Base-by-base conservation (phyloP, 805 yeast species). In the Komagataella pastoris region DNA sequence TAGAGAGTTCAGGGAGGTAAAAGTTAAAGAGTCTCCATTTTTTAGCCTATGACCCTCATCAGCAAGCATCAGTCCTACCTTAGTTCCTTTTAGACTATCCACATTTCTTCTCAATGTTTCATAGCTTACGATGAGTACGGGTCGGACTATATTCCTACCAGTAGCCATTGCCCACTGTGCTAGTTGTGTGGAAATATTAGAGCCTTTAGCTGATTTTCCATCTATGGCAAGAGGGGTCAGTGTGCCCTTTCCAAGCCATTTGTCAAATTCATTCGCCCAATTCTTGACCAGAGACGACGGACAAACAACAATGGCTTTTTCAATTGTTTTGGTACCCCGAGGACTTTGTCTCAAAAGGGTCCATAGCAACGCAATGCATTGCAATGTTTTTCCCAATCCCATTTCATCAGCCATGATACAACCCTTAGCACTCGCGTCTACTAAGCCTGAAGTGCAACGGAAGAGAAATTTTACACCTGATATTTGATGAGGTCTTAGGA, bases 341-440 rank as follows among this genome's bases (percentile, higher is more conserved):
- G 98, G 98, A 7, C 96, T 83, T 64, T 91, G 99, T 55, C 78
- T 79, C 49, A 91, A 71, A 49, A 91, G 64, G 0, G 97, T 91
- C 98, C 98, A 91, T 86, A 90, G 75, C 36, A 91, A 71, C 0
- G 97, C 75, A 40, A 91, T 75, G 65, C 98, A 91, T 63, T 88
- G 97, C 23, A 88, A 71, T 0, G 97, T 88, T 62, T 88, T 88
- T 23, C 97, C 97, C 45, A 88, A 71, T 3, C 97, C 97, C 97
- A 89, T 89, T 65, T 87, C 97, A 68, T 89, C 97, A 0, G 97
- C 97, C 98, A 91, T 91, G 50, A 91, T 91, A 62, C 97, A 91
- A 2, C 99, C 99, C 60, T 85, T 80, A 0, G 97, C 97, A 40
- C 84, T 73, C 6, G 88, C 77, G 62, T 85, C 88, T 24, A 83